Conservation (phyloP, 2,329 filamentous ascomycete genomes). For the Saccharata proteae region DNA sequence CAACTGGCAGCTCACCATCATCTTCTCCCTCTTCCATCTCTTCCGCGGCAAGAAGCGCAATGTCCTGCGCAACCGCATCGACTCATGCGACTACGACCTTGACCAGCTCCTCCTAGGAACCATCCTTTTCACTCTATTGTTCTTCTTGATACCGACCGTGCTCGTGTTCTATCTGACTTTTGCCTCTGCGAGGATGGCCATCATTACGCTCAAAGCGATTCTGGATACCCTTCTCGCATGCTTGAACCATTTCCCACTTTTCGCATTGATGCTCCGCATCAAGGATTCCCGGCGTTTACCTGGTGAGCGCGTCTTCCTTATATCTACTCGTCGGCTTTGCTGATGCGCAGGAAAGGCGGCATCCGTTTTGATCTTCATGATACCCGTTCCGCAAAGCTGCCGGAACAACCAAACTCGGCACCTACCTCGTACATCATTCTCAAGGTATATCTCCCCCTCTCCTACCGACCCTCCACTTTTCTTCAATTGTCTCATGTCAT, state of each 20-base stretch:
- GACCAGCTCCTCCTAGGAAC: conserved; percentile 94
- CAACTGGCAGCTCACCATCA: conserved; percentile 95
- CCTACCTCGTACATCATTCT: conserved; percentile 76
- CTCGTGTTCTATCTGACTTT: conserved; percentile 96
- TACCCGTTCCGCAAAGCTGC: conserved; percentile 36
- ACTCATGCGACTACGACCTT: conserved; percentile 96
- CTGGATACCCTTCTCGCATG: conserved; percentile 88
- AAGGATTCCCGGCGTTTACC: conserved; percentile 87
- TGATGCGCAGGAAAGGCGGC: conserved; percentile 41
- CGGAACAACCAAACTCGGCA: conserved; percentile 27
- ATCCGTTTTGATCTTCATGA: conserved; percentile 85
- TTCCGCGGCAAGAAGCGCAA: conserved; percentile 98
- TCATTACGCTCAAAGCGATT: conserved; percentile 81
- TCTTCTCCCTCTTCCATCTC: conserved; percentile 94
- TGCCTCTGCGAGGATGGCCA: conserved; percentile 84
- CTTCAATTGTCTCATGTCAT: neutral
- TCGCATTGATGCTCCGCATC: conserved; percentile 87
- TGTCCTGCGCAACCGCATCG: conserved; percentile 89
- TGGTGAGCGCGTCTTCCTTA: conserved; percentile 37
- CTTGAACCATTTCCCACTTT: conserved; percentile 93
- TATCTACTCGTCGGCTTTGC: conserved; percentile 4
- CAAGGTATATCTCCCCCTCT: conserved; percentile 45
- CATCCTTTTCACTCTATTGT: conserved; percentile 88
- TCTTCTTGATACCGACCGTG: conserved; percentile 89
- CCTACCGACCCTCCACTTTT: conserved; percentile 8